Evolutionary conservation across 495 filamentous ascomycete genomes (phyloP).

Genomic region (Aspergillus ostianus): DNA sequence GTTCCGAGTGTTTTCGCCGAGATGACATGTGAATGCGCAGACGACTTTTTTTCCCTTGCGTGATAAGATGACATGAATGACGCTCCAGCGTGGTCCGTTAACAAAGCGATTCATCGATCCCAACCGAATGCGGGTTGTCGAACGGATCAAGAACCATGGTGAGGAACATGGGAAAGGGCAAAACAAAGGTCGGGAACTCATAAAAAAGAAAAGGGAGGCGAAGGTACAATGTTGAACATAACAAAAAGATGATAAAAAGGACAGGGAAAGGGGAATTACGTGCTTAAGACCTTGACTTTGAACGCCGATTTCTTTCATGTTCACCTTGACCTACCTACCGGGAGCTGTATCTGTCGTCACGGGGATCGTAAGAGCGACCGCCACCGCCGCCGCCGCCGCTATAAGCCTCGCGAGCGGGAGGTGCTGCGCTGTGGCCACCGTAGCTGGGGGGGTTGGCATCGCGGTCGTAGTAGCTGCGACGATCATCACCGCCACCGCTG

Average conservation of each 20-base stretch:
- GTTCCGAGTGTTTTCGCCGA: slow-evolving; percentile 31
- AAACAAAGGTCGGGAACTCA: slow-evolving; percentile 14
- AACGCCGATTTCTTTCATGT: slow-evolving; percentile 8
- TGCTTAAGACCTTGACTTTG: slow-evolving; percentile 11
- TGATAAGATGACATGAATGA: slow-evolving; percentile 34
- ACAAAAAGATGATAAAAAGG: slow-evolving; percentile 9
- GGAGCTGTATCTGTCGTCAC: slow-evolving; percentile 46
- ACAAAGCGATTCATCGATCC: slow-evolving; percentile 24
- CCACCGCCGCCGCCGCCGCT: slow-evolving; percentile 27
- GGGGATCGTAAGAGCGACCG: slow-evolving; percentile 52
- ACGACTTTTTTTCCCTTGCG: slow-evolving; percentile 23
- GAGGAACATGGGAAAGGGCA: slow-evolving; percentile 22
- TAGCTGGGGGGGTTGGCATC: slow-evolving; percentile 40
- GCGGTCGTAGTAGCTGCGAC: slow-evolving; percentile 40
- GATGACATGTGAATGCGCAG: slow-evolving; percentile 34
- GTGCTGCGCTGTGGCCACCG: slow-evolving; percentile 38
- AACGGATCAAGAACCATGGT: slow-evolving; percentile 28
- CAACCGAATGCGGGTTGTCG: slow-evolving; percentile 23
- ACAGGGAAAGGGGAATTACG: slow-evolving; percentile 15
- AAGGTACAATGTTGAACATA: not conserved
- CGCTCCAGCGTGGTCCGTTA: slow-evolving; percentile 37
- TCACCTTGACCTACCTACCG: slow-evolving; percentile 34
- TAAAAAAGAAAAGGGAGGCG: slow-evolving; percentile 9
- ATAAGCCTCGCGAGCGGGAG: slow-evolving; percentile 41
- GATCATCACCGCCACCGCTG: slow-evolving; percentile 29